Base-by-base conservation (phyloP, 2,329 filamentous ascomycete species). In the Aspergillus clavatus region DNA sequence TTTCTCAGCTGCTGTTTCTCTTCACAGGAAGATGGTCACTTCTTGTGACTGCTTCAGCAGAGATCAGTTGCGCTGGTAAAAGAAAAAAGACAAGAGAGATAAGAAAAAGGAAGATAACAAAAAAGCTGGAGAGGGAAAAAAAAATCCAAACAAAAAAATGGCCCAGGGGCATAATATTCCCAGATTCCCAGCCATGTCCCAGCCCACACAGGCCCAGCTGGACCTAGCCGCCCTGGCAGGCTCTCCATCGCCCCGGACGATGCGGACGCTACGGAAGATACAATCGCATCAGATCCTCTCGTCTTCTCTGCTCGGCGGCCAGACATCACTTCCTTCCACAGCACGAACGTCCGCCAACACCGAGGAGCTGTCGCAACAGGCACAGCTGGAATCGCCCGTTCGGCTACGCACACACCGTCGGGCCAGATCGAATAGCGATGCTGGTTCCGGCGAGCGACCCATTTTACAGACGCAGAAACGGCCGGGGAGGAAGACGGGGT, bases 341-440 rank as follows among this genome's bases (percentile, higher is more conserved):
- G 48, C 56, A 23, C 53, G 45, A 7, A 49, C 48, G 45, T 56
- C 55, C 35, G 53, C 48, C 28, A 53, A 52, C 16, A 45, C 47
- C 2, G 56, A 61, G n/a, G 51, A 50, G 35, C 54, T 67, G 43
- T 43, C 56, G 39, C 49, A 55, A 43, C 48, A 56, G 50, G 29
- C 50, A 57, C 49, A 59, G 58, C 40, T 65, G 59, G 52, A 55
- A 40, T 53, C 55, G 24, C 45, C 59, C 39, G 52, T 53, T 40
- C 61, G 62, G 24, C 50, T 55, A 24, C 54, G 55, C 38, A 56
- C 51, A 29, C 54, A 59, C 57, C 75, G 78, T 49, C 76, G 85
- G 55, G 77, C 75, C 31, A 78, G 86, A 60, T 83, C 86, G 38
- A 89, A 87, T 68, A 89, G 85, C 62, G 85, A 89, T 72, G 82